phyloP scores from a whole-genome alignment of 768 basidiomycete genomes.

The Mycena rebaudengoi region DNA sequence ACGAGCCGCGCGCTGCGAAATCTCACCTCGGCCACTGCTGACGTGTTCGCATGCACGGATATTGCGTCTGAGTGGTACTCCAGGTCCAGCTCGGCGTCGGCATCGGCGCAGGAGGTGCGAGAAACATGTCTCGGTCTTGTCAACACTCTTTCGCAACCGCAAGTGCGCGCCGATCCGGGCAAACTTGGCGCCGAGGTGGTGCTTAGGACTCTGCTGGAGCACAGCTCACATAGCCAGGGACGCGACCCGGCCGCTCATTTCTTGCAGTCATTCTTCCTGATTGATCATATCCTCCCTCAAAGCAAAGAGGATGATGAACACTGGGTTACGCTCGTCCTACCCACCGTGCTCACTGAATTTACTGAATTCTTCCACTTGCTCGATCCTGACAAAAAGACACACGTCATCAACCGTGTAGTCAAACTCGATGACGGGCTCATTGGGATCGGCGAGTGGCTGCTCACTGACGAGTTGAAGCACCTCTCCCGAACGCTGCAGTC shows the following conservation, averaged over 20 bases:
- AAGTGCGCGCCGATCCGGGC: conserved; percentile 41
- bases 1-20: conserved; percentile 58
- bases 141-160: conserved; percentile 47
- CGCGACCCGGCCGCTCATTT: conserved; percentile 68
- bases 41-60: conserved; percentile 66
- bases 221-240: conserved; percentile 46
- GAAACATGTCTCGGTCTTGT: conserved; percentile 63
- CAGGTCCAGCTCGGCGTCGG: conserved; percentile 46
- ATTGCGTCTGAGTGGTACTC: conserved; percentile 52
- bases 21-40: conserved; percentile 53
- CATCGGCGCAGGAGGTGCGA: conserved; percentile 53
- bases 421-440: conserved; percentile 63
- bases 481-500: conserved; percentile 49
- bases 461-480: conserved; percentile 69
- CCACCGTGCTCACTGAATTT: conserved; percentile 63
- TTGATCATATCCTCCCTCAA: conserved; percentile 65
- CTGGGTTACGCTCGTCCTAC: conserved; percentile 66
- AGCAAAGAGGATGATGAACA: conserved; percentile 40
- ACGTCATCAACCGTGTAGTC: conserved; percentile 62
- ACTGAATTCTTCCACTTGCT: conserved; percentile 63
- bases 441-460: conserved; percentile 74
- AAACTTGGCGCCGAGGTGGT: conserved; percentile 58
- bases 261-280: conserved; percentile 61
- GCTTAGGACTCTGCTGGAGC: conserved; percentile 64
- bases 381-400: conserved; percentile 61